Conservation (phyloP, 202 grass and related monocot species). For the Schoenoplectus triqueter region DNA sequence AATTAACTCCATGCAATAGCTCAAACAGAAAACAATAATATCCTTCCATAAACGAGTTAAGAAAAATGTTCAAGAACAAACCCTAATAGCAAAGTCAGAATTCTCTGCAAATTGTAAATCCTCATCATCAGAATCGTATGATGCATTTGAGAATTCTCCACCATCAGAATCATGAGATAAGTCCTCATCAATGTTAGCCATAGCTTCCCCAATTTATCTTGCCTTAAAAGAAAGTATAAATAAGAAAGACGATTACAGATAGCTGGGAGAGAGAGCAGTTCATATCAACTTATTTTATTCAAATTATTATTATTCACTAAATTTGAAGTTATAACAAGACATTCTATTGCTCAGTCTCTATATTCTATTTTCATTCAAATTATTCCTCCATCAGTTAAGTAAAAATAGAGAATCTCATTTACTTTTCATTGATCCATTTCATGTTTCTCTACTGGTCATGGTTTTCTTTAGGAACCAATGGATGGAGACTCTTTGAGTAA, state of each 20-base stretch:
- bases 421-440: background rate
- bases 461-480: background rate
- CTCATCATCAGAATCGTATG: slow-evolving; percentile 13
- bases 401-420: background rate
- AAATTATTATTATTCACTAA: slow-evolving; percentile 9
- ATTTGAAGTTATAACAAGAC: background rate
- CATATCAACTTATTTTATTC: background rate
- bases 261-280: background rate
- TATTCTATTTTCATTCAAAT: slow-evolving; percentile 4
- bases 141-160: slow-evolving; percentile 24
- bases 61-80: slow-evolving; percentile 14
- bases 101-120: slow-evolving; percentile 13
- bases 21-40: background rate
- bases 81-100: slow-evolving; percentile 9
- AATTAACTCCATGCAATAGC: slow-evolving; percentile 19
- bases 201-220: slow-evolving; percentile 18
- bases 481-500: background rate
- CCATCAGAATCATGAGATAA: background rate
- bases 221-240: slow-evolving; percentile 8
- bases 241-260: background rate
- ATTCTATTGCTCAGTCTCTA: background rate
- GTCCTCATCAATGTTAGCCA: background rate
- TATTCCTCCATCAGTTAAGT: background rate
- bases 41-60: slow-evolving; percentile 13
- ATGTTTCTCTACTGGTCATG: background rate